Conservation (phyloP, 345 rosid species). For the Hibiscus trionum region DNA sequence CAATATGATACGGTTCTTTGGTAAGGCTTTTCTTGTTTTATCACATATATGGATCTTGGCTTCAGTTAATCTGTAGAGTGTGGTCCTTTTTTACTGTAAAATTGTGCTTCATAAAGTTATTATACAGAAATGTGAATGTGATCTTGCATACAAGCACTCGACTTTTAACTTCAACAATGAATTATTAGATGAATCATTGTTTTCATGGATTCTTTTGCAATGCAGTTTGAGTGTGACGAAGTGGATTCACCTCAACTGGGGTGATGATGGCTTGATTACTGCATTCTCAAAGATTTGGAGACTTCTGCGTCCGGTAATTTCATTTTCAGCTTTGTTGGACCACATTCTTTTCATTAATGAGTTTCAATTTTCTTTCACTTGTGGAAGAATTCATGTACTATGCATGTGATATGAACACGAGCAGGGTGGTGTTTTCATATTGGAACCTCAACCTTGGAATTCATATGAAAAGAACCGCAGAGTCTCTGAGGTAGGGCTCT, state of each 20-base stretch:
- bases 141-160: background rate
- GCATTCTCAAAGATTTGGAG: conserved; percentile 69
- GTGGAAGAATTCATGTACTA: conserved; percentile 7
- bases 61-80: too few relatives aligned
- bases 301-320: conserved; percentile 67
- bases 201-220: conserved; percentile 2
- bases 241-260: conserved; percentile 98
- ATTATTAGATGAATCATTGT: background rate
- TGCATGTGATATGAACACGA: background rate
- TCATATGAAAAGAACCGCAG: conserved; percentile 76
- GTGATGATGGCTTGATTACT: conserved; percentile 79
- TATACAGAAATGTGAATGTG: background rate
- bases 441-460: conserved; percentile 98
- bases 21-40: conserved; percentile 25
- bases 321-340: background rate
- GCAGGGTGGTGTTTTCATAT: conserved; percentile 80
- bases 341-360: background rate
- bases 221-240: conserved; percentile 92
- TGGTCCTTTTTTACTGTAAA: too few relatives aligned
- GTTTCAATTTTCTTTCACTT: background rate
- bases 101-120: too few relatives aligned
- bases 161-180: background rate
- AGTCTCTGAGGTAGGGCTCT: conserved; percentile 58
- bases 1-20: conserved; percentile 77
- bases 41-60: background rate